Base-by-base conservation (phyloP, 805 yeast species). In the Maudiozyma bulderi region DNA sequence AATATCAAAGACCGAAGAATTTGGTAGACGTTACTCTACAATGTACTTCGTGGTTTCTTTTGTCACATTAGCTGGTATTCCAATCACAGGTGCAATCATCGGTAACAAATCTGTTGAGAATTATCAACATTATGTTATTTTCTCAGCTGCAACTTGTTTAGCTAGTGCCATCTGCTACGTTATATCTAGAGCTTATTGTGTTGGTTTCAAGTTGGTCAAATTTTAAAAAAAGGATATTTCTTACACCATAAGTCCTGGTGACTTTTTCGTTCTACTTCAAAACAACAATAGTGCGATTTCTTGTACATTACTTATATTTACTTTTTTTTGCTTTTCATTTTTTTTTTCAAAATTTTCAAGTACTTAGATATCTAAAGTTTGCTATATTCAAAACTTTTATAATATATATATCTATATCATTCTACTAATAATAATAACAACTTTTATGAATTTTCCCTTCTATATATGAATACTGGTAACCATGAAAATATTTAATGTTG, bases 11-110 rank as follows among this genome's bases (percentile, higher is more conserved):
- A 72, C 75, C 10, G 75, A 75, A 45, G 73, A 68, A 48, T 77
- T 75, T 59, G 82, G 82, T 32, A 73, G 70, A 59, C 69, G 78
- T 14, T 77, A 76, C 53, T 77, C 81, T 3, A 75, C 81, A 8
- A 74, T 80, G 65, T 82, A 80, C 60, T 76, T 76, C 39, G 67
- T 78, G 55, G 82, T 78, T 13, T 73, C 84, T 1, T 71, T 80
- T 54, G 77, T 73, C n/a, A 69, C 72, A n/a, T 61, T 78, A 39
- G 67, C 73, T 1, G 71, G 74, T 14, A 66, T 77, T 29, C 82
- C 82, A 8, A 65, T 74, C 28, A 73, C 78, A 0, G 75, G 81
- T 46, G 75, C 76, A 2, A 68, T 76, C 34, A 74, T 76, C 47
- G 74, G 73, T 6, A 58, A 66, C 41, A 69, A 68, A 13, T 50